phyloP scores from a whole-genome alignment of 2,329 filamentous ascomycete genomes.

The Lachnellula subtilissima region DNA sequence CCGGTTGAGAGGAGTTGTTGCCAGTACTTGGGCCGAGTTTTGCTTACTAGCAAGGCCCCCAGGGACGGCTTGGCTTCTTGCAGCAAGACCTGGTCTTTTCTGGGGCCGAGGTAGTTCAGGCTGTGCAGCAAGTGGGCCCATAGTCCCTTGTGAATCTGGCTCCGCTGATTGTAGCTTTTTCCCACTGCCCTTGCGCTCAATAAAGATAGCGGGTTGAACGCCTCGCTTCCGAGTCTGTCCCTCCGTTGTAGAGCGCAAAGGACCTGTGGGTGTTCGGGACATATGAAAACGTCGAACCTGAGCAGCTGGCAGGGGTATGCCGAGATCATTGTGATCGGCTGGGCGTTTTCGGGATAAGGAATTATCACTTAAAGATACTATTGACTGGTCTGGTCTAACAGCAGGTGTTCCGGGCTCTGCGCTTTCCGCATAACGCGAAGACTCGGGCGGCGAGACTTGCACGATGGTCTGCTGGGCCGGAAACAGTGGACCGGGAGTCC shows the following conservation, averaged over 20 bases:
- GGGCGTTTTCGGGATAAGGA: background rate
- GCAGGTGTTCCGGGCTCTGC: too few species aligned
- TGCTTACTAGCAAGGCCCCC: background rate
- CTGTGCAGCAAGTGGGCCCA: background rate
- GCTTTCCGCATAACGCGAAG: too few species aligned
- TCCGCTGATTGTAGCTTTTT: constrained; percentile 2
- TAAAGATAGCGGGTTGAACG: constrained; percentile 43
- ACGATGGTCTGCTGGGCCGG: background rate
- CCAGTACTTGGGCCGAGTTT: constrained; percentile 9
- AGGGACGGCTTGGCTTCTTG: constrained; percentile 12
- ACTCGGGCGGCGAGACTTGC: too few species aligned
- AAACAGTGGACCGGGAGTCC: background rate
- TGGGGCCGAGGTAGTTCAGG: constrained; percentile 9
- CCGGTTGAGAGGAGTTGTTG: background rate
- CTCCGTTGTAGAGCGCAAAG: background rate
- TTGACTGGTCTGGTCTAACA: too few species aligned
- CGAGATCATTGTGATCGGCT: constrained; percentile 1
- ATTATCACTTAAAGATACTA: too few species aligned
- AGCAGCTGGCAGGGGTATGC: background rate
- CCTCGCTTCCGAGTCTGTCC: constrained; percentile 17
- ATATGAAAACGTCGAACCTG: constrained; percentile 52
- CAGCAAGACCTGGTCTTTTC: constrained; percentile 26
- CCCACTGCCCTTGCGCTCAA: constrained; percentile 45
- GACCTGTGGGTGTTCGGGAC: constrained; percentile 34
- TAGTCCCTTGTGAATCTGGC: background rate